Percentiles rank a stretch among this genome's conserved stretches.
Evolutionary conservation across 164 flowering plant species (phyloP).

Genomic region (Tinospora cordifolia): DNA sequence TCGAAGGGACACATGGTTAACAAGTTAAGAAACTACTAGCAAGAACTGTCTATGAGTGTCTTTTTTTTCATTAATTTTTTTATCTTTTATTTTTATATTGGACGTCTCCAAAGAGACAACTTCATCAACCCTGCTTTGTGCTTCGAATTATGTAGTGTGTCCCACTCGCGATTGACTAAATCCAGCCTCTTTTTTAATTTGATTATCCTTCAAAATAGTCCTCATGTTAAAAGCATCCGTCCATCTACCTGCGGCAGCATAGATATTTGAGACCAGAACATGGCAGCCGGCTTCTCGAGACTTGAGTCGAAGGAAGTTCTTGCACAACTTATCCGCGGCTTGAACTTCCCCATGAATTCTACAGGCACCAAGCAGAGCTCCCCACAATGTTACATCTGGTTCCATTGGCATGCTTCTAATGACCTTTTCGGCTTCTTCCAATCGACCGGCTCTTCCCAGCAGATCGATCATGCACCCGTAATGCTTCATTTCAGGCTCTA

Average conservation of each 20-base stretch:
- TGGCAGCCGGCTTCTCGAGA: conserved; percentile 23
- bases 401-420: conserved; percentile 23
- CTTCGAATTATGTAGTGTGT: too few relatives aligned
- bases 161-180: conserved; percentile 2
- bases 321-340: conserved; percentile 16
- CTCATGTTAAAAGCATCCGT: conserved; percentile 18
- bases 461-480: conserved; percentile 28
- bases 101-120: too few relatives aligned
- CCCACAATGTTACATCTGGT: conserved; percentile 25
- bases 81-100: too few relatives aligned
- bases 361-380: conserved; percentile 29
- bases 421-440: conserved; percentile 26
- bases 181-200: conserved; percentile 21
- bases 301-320: conserved; percentile 14
- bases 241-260: conserved; percentile 28
- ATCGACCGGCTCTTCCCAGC: conserved; percentile 25
- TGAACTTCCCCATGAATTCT: conserved; percentile 20
- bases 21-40: too few relatives aligned
- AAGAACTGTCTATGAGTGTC: too few relatives aligned
- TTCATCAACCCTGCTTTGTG: too few relatives aligned
- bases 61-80: too few relatives aligned
- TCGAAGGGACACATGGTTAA: too few relatives aligned
- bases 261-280: conserved; percentile 25
- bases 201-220: conserved; percentile 9
- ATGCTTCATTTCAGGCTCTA: conserved; percentile 25